Base-by-base conservation (phyloP, 78 protist genomes). In the Planoprotostelium fungivorum region DNA sequence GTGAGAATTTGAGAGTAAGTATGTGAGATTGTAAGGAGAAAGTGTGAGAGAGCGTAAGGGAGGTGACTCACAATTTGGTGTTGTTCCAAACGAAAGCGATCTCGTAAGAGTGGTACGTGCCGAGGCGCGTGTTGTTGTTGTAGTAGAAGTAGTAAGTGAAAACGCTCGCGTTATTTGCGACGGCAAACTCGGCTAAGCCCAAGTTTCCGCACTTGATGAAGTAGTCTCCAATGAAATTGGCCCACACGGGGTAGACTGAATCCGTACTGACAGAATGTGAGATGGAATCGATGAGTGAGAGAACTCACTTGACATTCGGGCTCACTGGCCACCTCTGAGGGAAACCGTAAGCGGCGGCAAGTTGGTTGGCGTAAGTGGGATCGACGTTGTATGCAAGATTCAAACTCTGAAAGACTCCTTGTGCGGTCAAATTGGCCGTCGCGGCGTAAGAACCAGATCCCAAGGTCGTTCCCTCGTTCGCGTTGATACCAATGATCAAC, bases 171-270 rank as follows among this genome's bases (percentile, higher is more conserved):
- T 16, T 16, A 51, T 51, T 51, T 25, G 73, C 73, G 5, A 16
- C 73, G 31, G 73, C 73, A 51, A 51, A 92, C 37, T 89, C 84
- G 35, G 94, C 36, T 35, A 89, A 89, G 36, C 89, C 34, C 29
- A 92, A 84, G 0, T 90, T 87, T 37, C 94, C 94, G 37, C 94
- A 92, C 28, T 28, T 89, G 34, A 92, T 88, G 90, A 90, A 92
- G 35, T 92, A 92, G 87, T 92, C 94, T 38, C 90, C 94, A 85
- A 92, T 87, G 91, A 92, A 92, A 51, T 92, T 92, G 35, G 91
- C 10, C 29, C 84, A 51, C 31, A 25, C 16, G 31, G 16, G 73
- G 16, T 51, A 51, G 73, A 25, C 73, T 5, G 73, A 16, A 16
- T 51, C 16, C 73, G n/a, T n/a, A n/a, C 73, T 51, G 16, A 51